Base-by-base conservation (phyloP, 345 rosid genomes). In the Salix caprea region DNA sequence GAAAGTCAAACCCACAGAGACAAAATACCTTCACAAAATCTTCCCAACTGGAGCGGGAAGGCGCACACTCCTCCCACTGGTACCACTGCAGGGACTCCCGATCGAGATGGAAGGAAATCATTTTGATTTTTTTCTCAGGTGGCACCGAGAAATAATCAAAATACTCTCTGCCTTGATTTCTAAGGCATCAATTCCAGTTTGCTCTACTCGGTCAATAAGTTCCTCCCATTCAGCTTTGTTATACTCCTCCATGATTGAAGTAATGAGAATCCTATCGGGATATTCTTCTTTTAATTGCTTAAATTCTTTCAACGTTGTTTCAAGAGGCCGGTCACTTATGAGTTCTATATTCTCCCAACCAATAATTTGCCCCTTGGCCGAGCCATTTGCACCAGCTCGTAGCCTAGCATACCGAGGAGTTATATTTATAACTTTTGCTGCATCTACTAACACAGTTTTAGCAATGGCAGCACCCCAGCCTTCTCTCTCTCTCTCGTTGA, bases 341-440 rank as follows among this genome's bases (percentile, higher is more conserved):
- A 96, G 97, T 80, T 96, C 99, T 75, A 96, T 94, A 84, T 96
- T 96, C 84, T 96, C 86, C 99, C 99, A 96, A 52, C 99, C 98
- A 26, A 96, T 96, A 40, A 96, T 93, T 67, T 89, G 91, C 60
- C 92, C 90, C 82, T 89, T 94, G 62, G 92, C 89, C 3, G 97
- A 87, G 58, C 99, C 98, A 74, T 89, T 91, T 28, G 79, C 89
- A 67, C 90, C 93, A 10, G 85, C 85, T 75, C 92, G 83, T 64
- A 96, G 82, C 79, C 91, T 85, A 26, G 99, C 99, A 80, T 93
- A 96, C 58, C 97, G 84, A 36, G 99, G 99, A 15, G 98, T 93
- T 9, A 96, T 98, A 77, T 96, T 96, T 56, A 96, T 78, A 70
- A 96, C 99, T 79, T 96, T 96, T 10, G 85, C 85, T 65, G 99